These are phyloP conservation scores for Aspergillus avenaceus DNA, from an alignment of 495 filamentous ascomycete genomes.

Conservation along the genomic window DNA sequence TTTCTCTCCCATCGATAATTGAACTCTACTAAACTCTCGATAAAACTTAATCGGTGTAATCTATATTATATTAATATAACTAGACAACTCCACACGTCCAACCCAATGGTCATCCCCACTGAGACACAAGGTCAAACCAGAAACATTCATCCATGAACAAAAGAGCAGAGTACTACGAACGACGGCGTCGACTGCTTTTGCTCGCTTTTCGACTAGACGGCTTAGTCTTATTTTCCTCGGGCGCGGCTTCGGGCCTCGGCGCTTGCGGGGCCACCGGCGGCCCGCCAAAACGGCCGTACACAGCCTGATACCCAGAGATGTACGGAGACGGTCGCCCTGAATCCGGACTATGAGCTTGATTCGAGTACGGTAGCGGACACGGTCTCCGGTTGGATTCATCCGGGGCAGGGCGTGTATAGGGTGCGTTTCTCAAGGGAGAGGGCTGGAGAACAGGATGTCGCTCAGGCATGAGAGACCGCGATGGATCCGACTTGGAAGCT, in stretches of 20 bases:
- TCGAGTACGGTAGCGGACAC: constrained; percentile 31
- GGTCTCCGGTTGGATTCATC: constrained; percentile 46
- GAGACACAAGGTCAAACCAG: too few species aligned
- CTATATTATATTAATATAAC: too few species aligned
- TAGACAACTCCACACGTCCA: too few species aligned
- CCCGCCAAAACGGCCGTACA: constrained; percentile 14
- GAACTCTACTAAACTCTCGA: too few species aligned
- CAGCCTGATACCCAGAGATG: constrained; percentile 16
- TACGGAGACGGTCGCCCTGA: constrained; percentile 6
- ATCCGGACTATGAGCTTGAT: constrained; percentile 28
- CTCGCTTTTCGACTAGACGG: constrained; percentile 11
- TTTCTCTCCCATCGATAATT: too few species aligned
- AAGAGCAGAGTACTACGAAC: too few species aligned
- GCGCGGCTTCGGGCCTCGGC: constrained; percentile 18
- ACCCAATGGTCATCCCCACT: too few species aligned
- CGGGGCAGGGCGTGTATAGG: constrained; percentile 33
- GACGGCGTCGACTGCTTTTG: too few species aligned
- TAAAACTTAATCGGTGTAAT: too few species aligned
- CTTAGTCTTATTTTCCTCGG: constrained; percentile 23
- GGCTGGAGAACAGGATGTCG: constrained; percentile 24
- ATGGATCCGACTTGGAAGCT: constrained; percentile 28
- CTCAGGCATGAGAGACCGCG: constrained; percentile 16
- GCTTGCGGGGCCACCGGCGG: too few species aligned
- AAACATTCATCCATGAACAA: too few species aligned
- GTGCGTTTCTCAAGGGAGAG: constrained; percentile 22